Evolutionary conservation across 106 monocot genomes (phyloP).

Genomic region (Allium cepa): DNA sequence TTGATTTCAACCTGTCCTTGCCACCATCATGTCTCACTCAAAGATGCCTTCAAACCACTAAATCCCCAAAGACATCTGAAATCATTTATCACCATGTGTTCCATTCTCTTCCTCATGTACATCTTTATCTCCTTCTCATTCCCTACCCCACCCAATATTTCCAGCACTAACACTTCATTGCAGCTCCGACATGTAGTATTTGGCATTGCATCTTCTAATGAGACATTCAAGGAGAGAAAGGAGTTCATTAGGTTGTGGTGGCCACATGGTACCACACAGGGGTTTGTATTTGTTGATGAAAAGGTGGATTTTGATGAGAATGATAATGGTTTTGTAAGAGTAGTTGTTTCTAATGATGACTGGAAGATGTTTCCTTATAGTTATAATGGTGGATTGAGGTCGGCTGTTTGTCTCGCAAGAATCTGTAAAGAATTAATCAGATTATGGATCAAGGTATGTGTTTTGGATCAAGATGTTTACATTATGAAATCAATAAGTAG

Average conservation of each 20-base stretch:
- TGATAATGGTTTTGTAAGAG: slow-evolving; percentile 8
- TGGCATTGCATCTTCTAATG: slow-evolving; percentile 61
- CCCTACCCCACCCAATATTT: background rate
- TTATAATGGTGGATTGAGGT: slow-evolving; percentile 33
- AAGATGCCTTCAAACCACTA: too few species aligned
- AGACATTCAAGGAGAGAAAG: slow-evolving; percentile 28
- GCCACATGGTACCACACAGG: slow-evolving; percentile 21
- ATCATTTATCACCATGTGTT: slow-evolving; percentile 8
- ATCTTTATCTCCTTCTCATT: slow-evolving; percentile 7
- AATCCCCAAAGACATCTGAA: background rate
- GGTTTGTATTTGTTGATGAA: slow-evolving; percentile 51
- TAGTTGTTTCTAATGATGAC: slow-evolving; percentile 26
- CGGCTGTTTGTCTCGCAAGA: slow-evolving; percentile 60
- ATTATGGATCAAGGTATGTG: slow-evolving; percentile 1
- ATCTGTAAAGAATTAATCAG: slow-evolving; percentile 40
- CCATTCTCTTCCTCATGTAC: slow-evolving; percentile 3
- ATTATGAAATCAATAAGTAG: background rate
- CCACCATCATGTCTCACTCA: too few species aligned
- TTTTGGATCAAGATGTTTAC: background rate
- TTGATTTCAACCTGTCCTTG: too few species aligned
- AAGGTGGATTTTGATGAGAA: background rate
- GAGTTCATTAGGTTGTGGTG: slow-evolving; percentile 61
- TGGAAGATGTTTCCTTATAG: slow-evolving; percentile 51
- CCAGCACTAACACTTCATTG: background rate
- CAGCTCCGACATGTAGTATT: slow-evolving; percentile 49